phyloP scores from a whole-genome alignment of 805 yeast genomes.

The Yamadazyma phyllophila region DNA sequence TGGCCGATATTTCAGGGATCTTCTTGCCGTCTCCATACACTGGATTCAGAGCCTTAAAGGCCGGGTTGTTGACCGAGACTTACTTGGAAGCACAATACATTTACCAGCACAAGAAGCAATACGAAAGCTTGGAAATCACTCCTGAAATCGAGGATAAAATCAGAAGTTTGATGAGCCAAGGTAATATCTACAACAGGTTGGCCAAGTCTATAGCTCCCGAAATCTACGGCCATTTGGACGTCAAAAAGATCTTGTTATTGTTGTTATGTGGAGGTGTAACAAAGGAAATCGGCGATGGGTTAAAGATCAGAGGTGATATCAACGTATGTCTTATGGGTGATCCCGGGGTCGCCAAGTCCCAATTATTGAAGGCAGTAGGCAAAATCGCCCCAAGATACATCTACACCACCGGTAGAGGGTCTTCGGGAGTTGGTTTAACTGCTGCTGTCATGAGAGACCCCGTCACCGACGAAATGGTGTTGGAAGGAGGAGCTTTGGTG shows the following conservation, averaged over 20 bases:
- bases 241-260: constrained; percentile 83
- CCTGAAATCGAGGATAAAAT: constrained; percentile 57
- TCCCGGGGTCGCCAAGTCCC: constrained; percentile 99
- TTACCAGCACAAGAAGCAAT: constrained; percentile 84
- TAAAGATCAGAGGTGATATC: constrained; percentile 96
- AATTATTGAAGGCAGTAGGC: constrained; percentile 83
- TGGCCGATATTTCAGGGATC: constrained; percentile 89
- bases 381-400: constrained; percentile 96
- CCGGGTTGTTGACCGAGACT: constrained; percentile 93
- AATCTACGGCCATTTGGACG: constrained; percentile 90
- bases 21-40: constrained; percentile 94
- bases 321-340: constrained; percentile 97
- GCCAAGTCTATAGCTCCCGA: constrained; percentile 96
- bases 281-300: constrained; percentile 92
- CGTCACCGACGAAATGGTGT: constrained; percentile 96
- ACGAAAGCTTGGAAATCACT: constrained; percentile 61
- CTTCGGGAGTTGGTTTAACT: constrained; percentile 97
- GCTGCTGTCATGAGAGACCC: constrained; percentile 99
- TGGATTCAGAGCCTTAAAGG: constrained; percentile 87
- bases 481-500: constrained; percentile 98
- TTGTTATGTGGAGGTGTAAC: constrained; percentile 94
- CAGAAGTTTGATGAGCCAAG: constrained; percentile 47
- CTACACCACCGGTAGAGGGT: constrained; percentile 97
- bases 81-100: constrained; percentile 85
- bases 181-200: constrained; percentile 73